Evolutionary conservation across 257 asterid species (phyloP), one percentile per base, ranked within the genome.

Genomic region (Agastache rugosa): DNA sequence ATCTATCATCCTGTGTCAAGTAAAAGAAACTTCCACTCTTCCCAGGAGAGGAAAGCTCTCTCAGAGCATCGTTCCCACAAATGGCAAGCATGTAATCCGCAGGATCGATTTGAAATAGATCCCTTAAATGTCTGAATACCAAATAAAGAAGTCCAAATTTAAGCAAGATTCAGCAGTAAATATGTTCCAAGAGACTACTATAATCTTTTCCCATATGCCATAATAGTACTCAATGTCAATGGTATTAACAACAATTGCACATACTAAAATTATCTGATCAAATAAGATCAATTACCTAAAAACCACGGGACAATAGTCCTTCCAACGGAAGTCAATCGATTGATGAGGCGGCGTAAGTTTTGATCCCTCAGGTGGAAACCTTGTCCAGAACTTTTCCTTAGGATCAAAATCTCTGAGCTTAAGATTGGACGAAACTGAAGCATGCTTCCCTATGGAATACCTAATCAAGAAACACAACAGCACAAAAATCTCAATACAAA

Each of bases 11-110:
- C 66, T 95, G 98, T 5, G 98, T 95, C 83, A 95, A 72, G 79
- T 95, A 95, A 84, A 95, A 95, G 81, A 85, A 87, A 71, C 99
- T 95, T 75, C 99, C 99, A 81, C 99, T 95, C 81, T 95, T 95
- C 74, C 99, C 99, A 0, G 98, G 99, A 78, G 99, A 95, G 1
- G 98, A 93, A 75, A 95, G 96, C 81, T 95, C 99, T 72, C 97
- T 87, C 11, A 95, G 71, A 72, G 99, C 99, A 83, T 93, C 96
- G 78, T 86, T 84, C 45, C 97, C 99, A 51, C 99, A 95, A 55
- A 95, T 82, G 73, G 99, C 97, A 74, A 95, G 73, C 99, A 95
- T 91, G 78, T 95, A 95, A 87, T 93, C 97, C 5, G 98, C 98
- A 25, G 98, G 92, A 87, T 95, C 99, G 27, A 95, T 93, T 85